phyloP scores from a whole-genome alignment of 768 basidiomycete species.

The Hebeloma cylindrosporum region DNA sequence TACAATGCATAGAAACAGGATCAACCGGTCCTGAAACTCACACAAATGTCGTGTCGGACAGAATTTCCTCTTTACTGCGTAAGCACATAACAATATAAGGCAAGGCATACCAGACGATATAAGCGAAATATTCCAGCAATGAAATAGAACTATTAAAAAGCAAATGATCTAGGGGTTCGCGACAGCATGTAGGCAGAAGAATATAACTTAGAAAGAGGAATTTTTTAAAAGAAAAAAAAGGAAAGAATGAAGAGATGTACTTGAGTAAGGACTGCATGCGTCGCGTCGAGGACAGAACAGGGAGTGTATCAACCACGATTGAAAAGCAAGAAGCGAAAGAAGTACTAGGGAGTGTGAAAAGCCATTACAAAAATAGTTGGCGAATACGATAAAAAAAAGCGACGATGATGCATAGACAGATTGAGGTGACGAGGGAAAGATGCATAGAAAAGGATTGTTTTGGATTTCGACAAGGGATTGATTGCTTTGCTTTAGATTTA shows the following conservation, averaged over 20 bases:
- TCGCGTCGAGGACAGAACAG: conserved; percentile 6
- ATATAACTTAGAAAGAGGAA: conserved; percentile 6
- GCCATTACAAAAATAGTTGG: conserved; percentile 23
- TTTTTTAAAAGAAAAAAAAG: conserved; percentile 7
- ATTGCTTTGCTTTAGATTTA: conserved; percentile 13
- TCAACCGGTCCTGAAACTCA: too few species aligned
- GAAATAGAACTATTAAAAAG: conserved; percentile 15
- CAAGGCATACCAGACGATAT: conserved; percentile 23
- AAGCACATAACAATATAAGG: conserved; percentile 17
- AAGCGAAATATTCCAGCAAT: conserved; percentile 14
- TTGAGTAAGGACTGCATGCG: conserved; percentile 16
- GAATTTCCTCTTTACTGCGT: too few species aligned
- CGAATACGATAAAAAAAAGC: conserved; percentile 20
- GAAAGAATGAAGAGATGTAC: conserved; percentile 3
- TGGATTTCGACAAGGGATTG: conserved; percentile 7
- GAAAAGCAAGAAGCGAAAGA: conserved; percentile 10
- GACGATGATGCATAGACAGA: conserved; percentile 19
- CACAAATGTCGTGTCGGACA: background rate
- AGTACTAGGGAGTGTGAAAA: conserved; percentile 24
- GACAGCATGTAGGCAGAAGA: conserved; percentile 22
- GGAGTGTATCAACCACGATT: conserved; percentile 6
- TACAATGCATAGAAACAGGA: background rate
- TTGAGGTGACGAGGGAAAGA: conserved; percentile 9
- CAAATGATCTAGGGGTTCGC: conserved; percentile 16
- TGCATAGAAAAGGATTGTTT: conserved; percentile 17